Percentiles rank a stretch among this genome's conserved stretches.
These are phyloP conservation scores for Colletotrichum scovillei DNA, from an alignment of 2,329 filamentous ascomycete species.

Conservation along the genomic window DNA sequence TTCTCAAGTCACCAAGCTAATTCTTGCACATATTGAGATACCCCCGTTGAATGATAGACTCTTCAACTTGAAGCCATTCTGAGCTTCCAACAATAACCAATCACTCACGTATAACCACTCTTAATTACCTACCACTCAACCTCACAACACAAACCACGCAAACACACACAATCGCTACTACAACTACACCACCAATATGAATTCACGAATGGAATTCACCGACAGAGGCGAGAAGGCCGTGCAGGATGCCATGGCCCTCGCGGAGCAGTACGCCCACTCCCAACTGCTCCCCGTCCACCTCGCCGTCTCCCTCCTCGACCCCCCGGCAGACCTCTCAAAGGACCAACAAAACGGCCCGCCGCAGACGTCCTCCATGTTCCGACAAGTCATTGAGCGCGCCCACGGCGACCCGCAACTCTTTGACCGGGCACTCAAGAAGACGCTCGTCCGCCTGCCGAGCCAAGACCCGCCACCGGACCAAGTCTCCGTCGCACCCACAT, in stretches of 20 bases:
- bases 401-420: conserved; percentile 92
- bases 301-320: conserved; percentile 83
- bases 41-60: conserved; percentile 31
- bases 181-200: conserved; percentile 64
- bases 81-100: conserved; percentile 23
- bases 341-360: conserved; percentile 84
- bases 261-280: conserved; percentile 89
- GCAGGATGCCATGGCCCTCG: conserved; percentile 87
- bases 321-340: conserved; percentile 79
- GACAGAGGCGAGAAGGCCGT: conserved; percentile 92
- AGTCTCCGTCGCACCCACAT: conserved; percentile 83
- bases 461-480: conserved; percentile 95
- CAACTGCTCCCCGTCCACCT: conserved; percentile 93
- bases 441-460: conserved; percentile 87
- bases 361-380: conserved; percentile 80
- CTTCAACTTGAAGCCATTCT: conserved; percentile 30
- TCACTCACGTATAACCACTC: conserved; percentile 4
- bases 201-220: conserved; percentile 88
- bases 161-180: conserved; percentile 32
- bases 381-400: conserved; percentile 92
- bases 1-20: conserved; percentile 4
- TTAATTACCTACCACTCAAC: conserved; percentile 5
- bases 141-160: conserved; percentile 10
- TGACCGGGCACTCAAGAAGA: conserved; percentile 91
- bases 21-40: conserved; percentile 21